Evolutionary conservation across 139 green algal species (phyloP), one percentile per base, ranked within the genome.

Genomic region (Volvox africanus): DNA sequence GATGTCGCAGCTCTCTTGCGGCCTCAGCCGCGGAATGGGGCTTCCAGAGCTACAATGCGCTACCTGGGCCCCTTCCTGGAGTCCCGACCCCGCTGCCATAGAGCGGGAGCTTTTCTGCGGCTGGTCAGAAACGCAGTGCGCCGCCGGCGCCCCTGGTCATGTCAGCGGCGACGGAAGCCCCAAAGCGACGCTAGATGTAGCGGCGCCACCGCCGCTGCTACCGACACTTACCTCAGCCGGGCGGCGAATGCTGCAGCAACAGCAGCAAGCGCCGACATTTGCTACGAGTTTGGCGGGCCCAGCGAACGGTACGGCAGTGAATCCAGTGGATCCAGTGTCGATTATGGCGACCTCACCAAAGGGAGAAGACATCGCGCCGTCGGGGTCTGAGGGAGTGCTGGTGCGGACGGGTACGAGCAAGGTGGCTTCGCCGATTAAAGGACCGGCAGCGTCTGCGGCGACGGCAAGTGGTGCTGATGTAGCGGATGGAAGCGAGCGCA

Each of bases 81-180:
- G 79, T 1, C 33, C 22, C 19, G 65, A 62, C 81, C 28, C 22
- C 0, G 16, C 50, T 22, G 81, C 61, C 50, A 86, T 93, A 32
- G 61, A 90, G 44, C 19, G 77, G 26, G 86, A 93, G 80, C 77
- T 96, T 17, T 96, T 94, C 86, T 96, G 93, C 91, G 94, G 94
- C 55, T 95, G 94, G 92, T 24, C 28, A 0, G 44, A 22, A 5
- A 80, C 92, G 16, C 69, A 80, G 11, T 96, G 93, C 80, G 26
- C 26, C 35, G 24, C 61, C 22, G 9, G 16, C 55, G 67, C 61
- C 50, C 50, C 44, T 9, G 9, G 44, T 9, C 44, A 5, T 55
- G 44, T 55, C 9, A 9, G 44, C 44, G 44, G 44, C 9, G 44
- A 55, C 44, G 44, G 44, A 55, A 5, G 44, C 44, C 44, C 44